Conservation (phyloP, 257 asterid species). For the Plantago ovata region DNA sequence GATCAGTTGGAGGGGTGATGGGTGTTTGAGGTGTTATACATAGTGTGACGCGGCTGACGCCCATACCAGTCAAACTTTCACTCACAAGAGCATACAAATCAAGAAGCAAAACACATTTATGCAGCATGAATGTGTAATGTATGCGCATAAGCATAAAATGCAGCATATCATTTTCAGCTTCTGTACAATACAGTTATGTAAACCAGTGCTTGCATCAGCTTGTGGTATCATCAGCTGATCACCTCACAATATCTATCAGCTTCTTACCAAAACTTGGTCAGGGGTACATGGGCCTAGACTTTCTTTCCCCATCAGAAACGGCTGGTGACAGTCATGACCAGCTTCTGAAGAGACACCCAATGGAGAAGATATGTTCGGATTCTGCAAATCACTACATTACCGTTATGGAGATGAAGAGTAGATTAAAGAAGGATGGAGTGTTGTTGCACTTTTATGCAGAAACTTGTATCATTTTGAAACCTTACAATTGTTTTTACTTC, state of each 20-base stretch:
- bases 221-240: slow-evolving; percentile 86
- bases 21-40: slow-evolving; percentile 11
- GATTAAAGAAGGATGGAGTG: neutral
- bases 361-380: slow-evolving; percentile 28
- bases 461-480: neutral
- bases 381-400: slow-evolving; percentile 51
- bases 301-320: slow-evolving; percentile 43
- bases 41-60: slow-evolving; percentile 7
- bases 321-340: slow-evolving; percentile 21
- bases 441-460: slow-evolving; percentile 5
- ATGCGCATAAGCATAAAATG: too few relatives aligned
- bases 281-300: slow-evolving; percentile 71
- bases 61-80: neutral
- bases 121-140: too few relatives aligned
- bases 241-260: slow-evolving; percentile 81
- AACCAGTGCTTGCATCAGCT: slow-evolving; percentile 80
- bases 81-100: too few relatives aligned
- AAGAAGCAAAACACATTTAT: too few relatives aligned
- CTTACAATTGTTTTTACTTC: too few relatives aligned
- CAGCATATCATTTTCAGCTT: too few relatives aligned
- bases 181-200: neutral
- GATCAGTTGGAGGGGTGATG: neutral
- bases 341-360: slow-evolving; percentile 25
- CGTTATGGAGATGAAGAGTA: slow-evolving; percentile 39
- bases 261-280: slow-evolving; percentile 68